phyloP scores from a whole-genome alignment of 1,284 basidiomycete species.

The Spongispora temasekensis region DNA sequence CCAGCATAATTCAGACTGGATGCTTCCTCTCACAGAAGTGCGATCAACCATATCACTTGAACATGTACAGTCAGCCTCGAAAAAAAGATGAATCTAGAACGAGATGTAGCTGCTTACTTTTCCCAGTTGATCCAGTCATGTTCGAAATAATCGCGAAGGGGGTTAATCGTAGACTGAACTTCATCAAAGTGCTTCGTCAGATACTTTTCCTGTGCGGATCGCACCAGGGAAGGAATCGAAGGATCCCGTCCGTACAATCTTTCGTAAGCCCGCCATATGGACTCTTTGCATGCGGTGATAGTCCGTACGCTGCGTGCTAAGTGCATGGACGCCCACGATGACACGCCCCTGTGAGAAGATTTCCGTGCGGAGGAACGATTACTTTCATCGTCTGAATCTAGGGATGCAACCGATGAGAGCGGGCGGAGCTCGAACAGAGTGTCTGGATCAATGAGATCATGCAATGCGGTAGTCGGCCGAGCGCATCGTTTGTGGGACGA shows the following conservation, averaged over 20 bases:
- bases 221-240: conserved; percentile 35
- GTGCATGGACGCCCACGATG: conserved; percentile 60
- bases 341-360: conserved; percentile 33
- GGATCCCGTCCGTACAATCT: conserved; percentile 46
- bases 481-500: conserved; percentile 28
- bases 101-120: conserved; percentile 45
- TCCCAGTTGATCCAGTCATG: conserved; percentile 68
- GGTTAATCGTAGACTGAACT: conserved; percentile 32
- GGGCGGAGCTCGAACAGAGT: conserved; percentile 32
- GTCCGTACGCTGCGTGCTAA: conserved; percentile 57
- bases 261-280: conserved; percentile 65
- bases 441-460: conserved; percentile 32
- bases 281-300: conserved; percentile 63
- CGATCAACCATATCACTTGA: conserved; percentile 73
- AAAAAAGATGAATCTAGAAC: not conserved
- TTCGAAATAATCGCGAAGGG: conserved; percentile 63
- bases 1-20: conserved; percentile 55
- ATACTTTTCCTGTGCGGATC: conserved; percentile 31
- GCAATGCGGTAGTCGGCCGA: conserved; percentile 9
- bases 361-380: conserved; percentile 10
- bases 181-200: conserved; percentile 32
- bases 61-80: conserved; percentile 1
- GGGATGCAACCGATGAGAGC: conserved; percentile 19
- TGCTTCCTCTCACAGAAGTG: conserved; percentile 55
- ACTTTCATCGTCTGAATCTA: conserved; percentile 20